Conservation (phyloP, 352 stramenopile species). For the Globisporangium cylindrosporum region DNA sequence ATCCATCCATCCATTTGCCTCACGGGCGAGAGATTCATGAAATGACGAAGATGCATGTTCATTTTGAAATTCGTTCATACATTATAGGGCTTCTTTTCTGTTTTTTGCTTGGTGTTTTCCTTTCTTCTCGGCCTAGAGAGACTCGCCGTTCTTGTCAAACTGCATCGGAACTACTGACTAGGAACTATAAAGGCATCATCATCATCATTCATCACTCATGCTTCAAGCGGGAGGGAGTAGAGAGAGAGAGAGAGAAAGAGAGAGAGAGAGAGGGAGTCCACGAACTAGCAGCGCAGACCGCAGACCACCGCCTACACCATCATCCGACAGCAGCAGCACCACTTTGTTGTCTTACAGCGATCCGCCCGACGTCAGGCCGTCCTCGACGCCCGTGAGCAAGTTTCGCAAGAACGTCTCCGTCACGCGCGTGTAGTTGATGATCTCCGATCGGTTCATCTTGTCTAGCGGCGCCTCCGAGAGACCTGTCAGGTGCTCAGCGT, state of each 20-base stretch:
- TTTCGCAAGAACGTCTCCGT: slow-evolving; percentile 92
- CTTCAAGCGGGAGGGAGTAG: background rate
- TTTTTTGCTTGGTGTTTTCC: background rate
- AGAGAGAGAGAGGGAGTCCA: background rate
- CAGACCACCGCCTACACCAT: background rate
- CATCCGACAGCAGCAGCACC: background rate
- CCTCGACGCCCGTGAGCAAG: slow-evolving; percentile 88
- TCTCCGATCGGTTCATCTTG: slow-evolving; percentile 91
- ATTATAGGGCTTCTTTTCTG: slow-evolving; percentile 10
- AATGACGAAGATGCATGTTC: background rate
- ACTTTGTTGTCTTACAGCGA: slow-evolving; percentile 9
- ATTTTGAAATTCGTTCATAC: slow-evolving; percentile 13
- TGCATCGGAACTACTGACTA: slow-evolving; percentile 4
- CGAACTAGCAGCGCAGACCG: background rate
- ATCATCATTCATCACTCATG: background rate
- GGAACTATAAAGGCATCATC: slow-evolving; percentile 6
- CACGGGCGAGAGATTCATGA: background rate
- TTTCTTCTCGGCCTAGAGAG: background rate
- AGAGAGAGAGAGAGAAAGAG: background rate
- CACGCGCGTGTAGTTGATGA: slow-evolving; percentile 94
- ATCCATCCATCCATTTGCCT: background rate
- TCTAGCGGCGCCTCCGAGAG: slow-evolving; percentile 90
- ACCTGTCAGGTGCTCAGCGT: slow-evolving; percentile 90
- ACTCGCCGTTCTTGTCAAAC: background rate
- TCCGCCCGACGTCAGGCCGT: slow-evolving; percentile 71